These are phyloP conservation scores for Brassica juncea DNA, from an alignment of 345 rosid genomes.

Conservation along the genomic window DNA sequence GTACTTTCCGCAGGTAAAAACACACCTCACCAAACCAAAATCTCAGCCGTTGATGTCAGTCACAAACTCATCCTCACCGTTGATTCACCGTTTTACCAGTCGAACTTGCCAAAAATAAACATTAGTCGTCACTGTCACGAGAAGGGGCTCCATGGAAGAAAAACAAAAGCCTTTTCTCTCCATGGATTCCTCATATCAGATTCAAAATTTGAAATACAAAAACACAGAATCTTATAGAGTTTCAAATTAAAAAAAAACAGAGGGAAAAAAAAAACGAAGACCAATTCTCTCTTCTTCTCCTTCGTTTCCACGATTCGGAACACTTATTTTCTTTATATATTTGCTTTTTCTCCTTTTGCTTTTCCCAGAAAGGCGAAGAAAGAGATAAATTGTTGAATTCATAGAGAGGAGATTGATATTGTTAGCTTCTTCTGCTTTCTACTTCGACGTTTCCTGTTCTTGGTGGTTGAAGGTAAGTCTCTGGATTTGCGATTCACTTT, in stretches of 20 bases:
- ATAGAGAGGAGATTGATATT: not conserved
- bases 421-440: too few species aligned
- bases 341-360: not conserved
- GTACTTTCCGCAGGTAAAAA: constrained; percentile 27
- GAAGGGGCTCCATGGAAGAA: constrained; percentile 1
- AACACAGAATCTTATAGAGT: constrained; percentile 20
- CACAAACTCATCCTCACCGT: constrained; percentile 4
- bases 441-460: not conserved
- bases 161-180: not conserved
- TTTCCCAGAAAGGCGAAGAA: not conserved
- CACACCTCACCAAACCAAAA: constrained; percentile 26
- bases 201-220: not conserved
- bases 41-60: constrained; percentile 27
- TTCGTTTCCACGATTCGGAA: constrained; percentile 3
- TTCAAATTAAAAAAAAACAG: not conserved
- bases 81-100: not conserved
- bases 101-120: constrained; percentile 29
- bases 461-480: constrained; percentile 28
- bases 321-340: not conserved
- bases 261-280: constrained; percentile 16
- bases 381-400: not conserved
- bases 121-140: constrained; percentile 5
- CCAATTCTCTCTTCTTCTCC: not conserved
- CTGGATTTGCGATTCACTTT: not conserved
- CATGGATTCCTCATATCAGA: not conserved